Percentiles rank a stretch among this genome's conserved stretches.
phyloP scores from a whole-genome alignment of 805 yeast genomes.

The Grigorovia humatica region DNA sequence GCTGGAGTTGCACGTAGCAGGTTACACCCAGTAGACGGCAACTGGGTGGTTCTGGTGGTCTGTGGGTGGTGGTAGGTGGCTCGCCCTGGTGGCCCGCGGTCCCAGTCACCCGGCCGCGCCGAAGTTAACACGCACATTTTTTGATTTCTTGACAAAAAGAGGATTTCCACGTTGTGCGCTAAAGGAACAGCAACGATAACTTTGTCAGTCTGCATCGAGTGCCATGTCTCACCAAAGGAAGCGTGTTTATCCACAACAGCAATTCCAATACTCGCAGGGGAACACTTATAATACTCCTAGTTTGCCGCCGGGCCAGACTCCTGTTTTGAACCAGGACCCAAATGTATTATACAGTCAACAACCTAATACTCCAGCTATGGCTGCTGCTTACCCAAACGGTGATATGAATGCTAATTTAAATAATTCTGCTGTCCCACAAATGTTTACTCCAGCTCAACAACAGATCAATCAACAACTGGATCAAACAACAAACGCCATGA shows the following conservation, averaged over 20 bases:
- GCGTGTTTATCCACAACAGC: conserved; percentile 36
- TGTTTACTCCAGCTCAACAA: conserved; percentile 22
- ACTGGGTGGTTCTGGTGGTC: too few relatives aligned
- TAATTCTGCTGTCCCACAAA: neutral
- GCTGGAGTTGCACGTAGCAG: too few relatives aligned
- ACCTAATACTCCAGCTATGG: neutral
- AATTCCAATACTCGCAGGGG: conserved; percentile 2
- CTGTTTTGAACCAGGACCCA: conserved; percentile 1
- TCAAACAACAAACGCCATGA: conserved; percentile 26
- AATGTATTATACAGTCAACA: neutral
- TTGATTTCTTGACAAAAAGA: neutral
- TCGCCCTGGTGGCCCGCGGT: neutral
- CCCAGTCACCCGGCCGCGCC: neutral
- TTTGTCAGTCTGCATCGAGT: neutral
- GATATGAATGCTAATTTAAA: neutral
- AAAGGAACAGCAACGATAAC: neutral
- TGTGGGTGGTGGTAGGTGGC: too few relatives aligned
- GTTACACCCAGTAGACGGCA: too few relatives aligned
- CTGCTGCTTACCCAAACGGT: neutral
- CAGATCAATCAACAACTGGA: conserved; percentile 25
- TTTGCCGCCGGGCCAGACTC: conserved; percentile 1
- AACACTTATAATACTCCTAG: neutral
- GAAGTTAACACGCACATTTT: neutral
- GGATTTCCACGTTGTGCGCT: neutral
- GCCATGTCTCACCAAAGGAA: conserved; percentile 33